Percentiles rank a stretch among this genome's conserved stretches.
phyloP scores from a whole-genome alignment of 139 green algal species.

The Yamagishiella unicocca region DNA sequence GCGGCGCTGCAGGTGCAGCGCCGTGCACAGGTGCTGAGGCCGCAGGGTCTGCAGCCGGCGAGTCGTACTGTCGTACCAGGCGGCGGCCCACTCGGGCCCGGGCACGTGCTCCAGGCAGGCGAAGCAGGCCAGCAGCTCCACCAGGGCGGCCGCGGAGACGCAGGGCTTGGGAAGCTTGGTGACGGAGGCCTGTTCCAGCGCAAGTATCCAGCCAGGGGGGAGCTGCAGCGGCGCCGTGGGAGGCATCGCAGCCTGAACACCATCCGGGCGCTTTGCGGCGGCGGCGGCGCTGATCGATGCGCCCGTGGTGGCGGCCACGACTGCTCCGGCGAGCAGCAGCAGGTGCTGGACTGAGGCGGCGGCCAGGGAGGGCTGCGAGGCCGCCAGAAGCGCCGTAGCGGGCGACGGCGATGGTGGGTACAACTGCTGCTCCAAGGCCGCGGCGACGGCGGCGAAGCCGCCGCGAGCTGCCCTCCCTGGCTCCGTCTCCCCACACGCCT shows the following conservation, averaged over 20 bases:
- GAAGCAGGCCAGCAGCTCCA: constrained; percentile 32
- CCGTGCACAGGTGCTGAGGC: constrained; percentile 19
- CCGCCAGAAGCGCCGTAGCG: not conserved
- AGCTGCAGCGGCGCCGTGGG: not conserved
- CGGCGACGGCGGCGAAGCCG: not conserved
- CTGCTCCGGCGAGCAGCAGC: not conserved
- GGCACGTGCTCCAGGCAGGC: constrained; percentile 12
- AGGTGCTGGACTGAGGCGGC: constrained; percentile 25
- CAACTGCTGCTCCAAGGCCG: not conserved
- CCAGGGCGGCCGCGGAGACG: not conserved
- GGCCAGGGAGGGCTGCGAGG: not conserved
- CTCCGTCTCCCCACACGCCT: too few species aligned
- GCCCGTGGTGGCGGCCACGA: not conserved
- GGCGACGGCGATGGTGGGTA: not conserved
- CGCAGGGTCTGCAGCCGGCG: constrained; percentile 35
- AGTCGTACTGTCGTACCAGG: constrained; percentile 25
- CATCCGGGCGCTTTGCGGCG: not conserved
- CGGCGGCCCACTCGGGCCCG: constrained; percentile 11
- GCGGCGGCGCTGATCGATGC: not conserved
- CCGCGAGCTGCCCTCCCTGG: not conserved
- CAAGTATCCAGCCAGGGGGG: not conserved
- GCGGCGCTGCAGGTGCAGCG: constrained; percentile 24
- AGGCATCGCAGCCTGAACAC: not conserved
- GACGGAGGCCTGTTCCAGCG: not conserved
- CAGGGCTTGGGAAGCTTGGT: not conserved